Base-by-base conservation (phyloP, 2,329 filamentous ascomycete genomes). In the Penicillium digitatum region DNA sequence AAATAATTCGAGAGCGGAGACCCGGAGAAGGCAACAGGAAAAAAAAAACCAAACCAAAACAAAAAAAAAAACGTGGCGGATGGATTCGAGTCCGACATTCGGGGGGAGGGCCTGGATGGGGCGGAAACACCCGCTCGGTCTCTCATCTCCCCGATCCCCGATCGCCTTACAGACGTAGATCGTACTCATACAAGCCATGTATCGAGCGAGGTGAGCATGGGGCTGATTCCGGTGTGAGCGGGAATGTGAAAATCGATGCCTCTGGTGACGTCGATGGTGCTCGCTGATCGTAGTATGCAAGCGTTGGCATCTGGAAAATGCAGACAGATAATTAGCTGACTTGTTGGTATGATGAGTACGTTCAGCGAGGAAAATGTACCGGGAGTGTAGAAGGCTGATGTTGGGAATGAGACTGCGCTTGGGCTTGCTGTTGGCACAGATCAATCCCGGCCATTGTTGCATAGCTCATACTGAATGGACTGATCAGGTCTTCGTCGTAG, bases 401-500 rank as follows among this genome's bases (percentile, higher is more conserved):
- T 45, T 75, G 72, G 35, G 69, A 57, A 54, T 73, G 69, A 22
- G 73, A 62, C 42, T 74, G 68, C 26, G 64, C 52, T 32, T 67
- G 62, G 10, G 38, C 39, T 45, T 68, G 60, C 35, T 64, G 70
- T 26, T 71, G 65, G 52, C 63, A 65, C 32, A 82, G 74, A 52
- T 84, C 81, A 60, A 83, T 81, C 43, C 79, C 80, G 54, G 76
- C 79, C 76, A 85, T 81, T 9, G 81, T 78, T 22, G 81, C 80
- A 67, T 84, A 86, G 70, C 80, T 82, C 72, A 84, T 80, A 64
- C 79, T 79, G 68, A 85, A 84, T 1, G 82, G 82, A 66, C 79
- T 82, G 53, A 83, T 78, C 52, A 82, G 78, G 46, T 77, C 75
- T 49, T 84, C 80, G 47, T 83, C 82, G 54, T 65, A 75, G 74